A percentile compares a stretch with the other conserved stretches of the same genome.
phyloP scores from a whole-genome alignment of 1,284 basidiomycete species.

The Marasmius oreades region DNA sequence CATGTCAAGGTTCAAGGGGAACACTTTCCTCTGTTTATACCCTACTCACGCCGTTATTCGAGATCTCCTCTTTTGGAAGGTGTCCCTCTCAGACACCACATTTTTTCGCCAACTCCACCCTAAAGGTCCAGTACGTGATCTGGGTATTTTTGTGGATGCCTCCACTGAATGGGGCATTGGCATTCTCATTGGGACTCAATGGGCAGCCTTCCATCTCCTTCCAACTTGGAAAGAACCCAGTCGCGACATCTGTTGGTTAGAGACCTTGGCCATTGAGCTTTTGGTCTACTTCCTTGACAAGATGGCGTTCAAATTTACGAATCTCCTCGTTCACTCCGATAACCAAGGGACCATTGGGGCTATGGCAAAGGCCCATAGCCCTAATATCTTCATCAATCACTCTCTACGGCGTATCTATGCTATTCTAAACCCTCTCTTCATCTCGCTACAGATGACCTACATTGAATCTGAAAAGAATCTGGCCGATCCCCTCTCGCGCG shows the following conservation, averaged over 20 bases:
- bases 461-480: slow-evolving; percentile 27
- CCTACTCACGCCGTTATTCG: too few species aligned
- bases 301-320: not conserved
- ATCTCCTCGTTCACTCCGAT: slow-evolving; percentile 3
- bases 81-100: not conserved
- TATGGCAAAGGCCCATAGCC: slow-evolving; percentile 6
- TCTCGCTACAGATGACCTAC: slow-evolving; percentile 24
- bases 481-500: too few species aligned
- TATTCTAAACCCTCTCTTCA: slow-evolving; percentile 10
- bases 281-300: not conserved
- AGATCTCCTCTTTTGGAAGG: not conserved
- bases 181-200: too few species aligned
- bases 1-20: too few species aligned
- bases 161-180: too few species aligned
- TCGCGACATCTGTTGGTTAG: too few species aligned
- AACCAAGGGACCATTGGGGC: slow-evolving; percentile 12
- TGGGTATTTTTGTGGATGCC: not conserved
- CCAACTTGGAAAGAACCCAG: too few species aligned
- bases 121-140: not conserved
- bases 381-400: slow-evolving; percentile 7
- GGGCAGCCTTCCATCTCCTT: too few species aligned
- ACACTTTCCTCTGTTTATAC: too few species aligned
- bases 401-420: slow-evolving; percentile 8
- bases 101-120: not conserved
- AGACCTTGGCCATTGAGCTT: too few species aligned